Base-by-base conservation (phyloP, 2,329 filamentous ascomycete genomes). In the Nannizzia gypsea region DNA sequence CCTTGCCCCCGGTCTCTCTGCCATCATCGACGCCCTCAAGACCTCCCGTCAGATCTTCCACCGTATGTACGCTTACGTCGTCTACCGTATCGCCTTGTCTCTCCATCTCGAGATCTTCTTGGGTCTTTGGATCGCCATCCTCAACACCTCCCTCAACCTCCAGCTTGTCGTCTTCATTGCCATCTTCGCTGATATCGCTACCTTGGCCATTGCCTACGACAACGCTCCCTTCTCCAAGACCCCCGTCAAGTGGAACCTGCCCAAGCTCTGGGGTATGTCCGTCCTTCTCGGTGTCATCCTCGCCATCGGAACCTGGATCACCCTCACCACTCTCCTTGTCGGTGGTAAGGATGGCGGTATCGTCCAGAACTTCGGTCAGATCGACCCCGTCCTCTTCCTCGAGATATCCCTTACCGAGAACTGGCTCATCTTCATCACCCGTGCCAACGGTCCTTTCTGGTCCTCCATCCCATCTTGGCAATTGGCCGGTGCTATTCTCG, bases 401-500 rank as follows among this genome's bases (percentile, higher is more conserved):
- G 84, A 95, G 77, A 89, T 95, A 73, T 89, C 88, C 11, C 83
- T 95, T 59, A 91, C 90, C 62, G 89, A 95, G 81, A 96, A 95
- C 79, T 95, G 90, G 90, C 82, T 95, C 58, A 96, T 96, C 76
- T 95, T 96, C 80, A 92, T 95, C 77, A 95, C 90, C 65, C 89
- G 90, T 81, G 87, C 89, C 76, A 91, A 91, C 76, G 89, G 90
- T 69, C 89, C 89, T 59, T 92, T 95, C 82, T 95, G 89, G 89
- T 90, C 88, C 2, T 91, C 88, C 24, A 83, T 90, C 61, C 90
- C 90, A 62, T 95, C 89, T 63, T 91, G 89, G 87, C 88, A 95
- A 75, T 80, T 95, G 50, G 74, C 80, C 59, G 85, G 85, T 63
- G 90, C 90, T 64, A 90, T 95, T 65, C 72, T 93, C 55, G 66